These are phyloP conservation scores for Themeda triandra DNA, from an alignment of 176 grass and related monocot species.

Conservation along the genomic window DNA sequence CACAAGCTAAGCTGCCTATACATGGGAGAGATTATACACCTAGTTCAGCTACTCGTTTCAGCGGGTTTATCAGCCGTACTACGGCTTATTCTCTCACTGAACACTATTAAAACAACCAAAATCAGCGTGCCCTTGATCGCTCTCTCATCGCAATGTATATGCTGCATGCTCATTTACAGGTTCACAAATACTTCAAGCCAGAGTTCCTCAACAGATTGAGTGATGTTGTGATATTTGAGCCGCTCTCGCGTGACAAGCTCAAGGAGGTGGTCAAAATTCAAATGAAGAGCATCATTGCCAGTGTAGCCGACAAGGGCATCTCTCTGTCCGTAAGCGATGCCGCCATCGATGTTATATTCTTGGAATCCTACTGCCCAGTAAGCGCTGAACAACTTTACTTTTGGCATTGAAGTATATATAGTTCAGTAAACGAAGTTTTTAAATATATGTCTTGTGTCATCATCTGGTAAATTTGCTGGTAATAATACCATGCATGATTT, in stretches of 20 bases:
- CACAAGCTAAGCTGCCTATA: no score
- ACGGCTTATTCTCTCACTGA: no score
- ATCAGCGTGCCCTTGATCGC: no score
- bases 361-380: conserved; percentile 60
- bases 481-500: neutral
- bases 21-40: no score
- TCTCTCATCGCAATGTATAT: no score
- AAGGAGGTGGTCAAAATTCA: conserved; percentile 42
- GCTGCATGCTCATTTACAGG: neutral
- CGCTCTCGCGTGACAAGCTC: conserved; percentile 35
- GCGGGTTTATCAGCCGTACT: no score
- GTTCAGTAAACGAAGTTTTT: no score
- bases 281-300: conserved; percentile 50
- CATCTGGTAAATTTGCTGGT: neutral
- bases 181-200: conserved; percentile 42
- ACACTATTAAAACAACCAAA: no score
- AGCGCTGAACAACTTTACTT: neutral
- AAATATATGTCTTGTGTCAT: no score
- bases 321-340: conserved; percentile 47
- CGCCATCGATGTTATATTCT: conserved; percentile 57
- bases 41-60: no score
- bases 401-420: no score
- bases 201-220: conserved; percentile 53
- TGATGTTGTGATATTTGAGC: conserved; percentile 57
- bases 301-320: conserved; percentile 48